These are phyloP conservation scores for Calvatia gigantea DNA, from an alignment of 768 basidiomycete species.

Conservation along the genomic window DNA sequence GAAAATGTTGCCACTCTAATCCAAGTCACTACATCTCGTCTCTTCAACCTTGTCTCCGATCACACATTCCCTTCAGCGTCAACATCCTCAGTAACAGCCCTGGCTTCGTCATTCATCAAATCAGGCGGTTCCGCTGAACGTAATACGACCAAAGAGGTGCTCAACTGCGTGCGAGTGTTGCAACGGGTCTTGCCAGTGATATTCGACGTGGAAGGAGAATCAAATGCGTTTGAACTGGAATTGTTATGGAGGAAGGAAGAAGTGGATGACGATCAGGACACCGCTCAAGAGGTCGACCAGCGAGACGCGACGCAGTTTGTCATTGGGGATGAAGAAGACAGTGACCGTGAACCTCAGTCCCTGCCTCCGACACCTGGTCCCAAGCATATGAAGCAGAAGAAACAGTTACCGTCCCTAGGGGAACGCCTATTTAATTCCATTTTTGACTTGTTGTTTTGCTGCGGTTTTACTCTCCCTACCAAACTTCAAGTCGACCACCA, in stretches of 20 bases:
- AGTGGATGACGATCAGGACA: conserved; percentile 32
- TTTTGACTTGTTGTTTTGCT: conserved; percentile 88
- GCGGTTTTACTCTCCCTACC: conserved; percentile 86
- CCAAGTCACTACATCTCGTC: conserved; percentile 59
- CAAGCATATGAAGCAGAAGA: conserved; percentile 28
- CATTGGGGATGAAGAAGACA: conserved; percentile 78
- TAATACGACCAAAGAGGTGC: conserved; percentile 78
- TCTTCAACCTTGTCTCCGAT: conserved; percentile 74
- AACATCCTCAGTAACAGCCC: conserved; percentile 55
- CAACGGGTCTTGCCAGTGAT: conserved; percentile 88
- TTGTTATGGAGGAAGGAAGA: conserved; percentile 78
- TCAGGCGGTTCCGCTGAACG: conserved; percentile 45
- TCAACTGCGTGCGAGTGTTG: conserved; percentile 91
- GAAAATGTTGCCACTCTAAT: conserved; percentile 86
- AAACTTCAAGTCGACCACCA: conserved; percentile 75
- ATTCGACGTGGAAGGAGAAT: conserved; percentile 74
- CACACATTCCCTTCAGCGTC: conserved; percentile 72
- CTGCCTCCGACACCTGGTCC: conserved; percentile 14
- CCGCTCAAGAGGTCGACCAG: conserved; percentile 23
- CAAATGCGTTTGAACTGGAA: conserved; percentile 70
- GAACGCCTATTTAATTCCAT: conserved; percentile 77
- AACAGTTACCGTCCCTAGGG: conserved; percentile 68
- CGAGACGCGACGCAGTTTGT: conserved; percentile 60
- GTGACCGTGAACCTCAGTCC: conserved; percentile 34
- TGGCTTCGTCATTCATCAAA: conserved; percentile 71